A percentile compares a stretch with the other conserved stretches of the same genome.
Evolutionary conservation across 108 stramenopile species (phyloP).

Genomic region (Epithemia pelagica): DNA sequence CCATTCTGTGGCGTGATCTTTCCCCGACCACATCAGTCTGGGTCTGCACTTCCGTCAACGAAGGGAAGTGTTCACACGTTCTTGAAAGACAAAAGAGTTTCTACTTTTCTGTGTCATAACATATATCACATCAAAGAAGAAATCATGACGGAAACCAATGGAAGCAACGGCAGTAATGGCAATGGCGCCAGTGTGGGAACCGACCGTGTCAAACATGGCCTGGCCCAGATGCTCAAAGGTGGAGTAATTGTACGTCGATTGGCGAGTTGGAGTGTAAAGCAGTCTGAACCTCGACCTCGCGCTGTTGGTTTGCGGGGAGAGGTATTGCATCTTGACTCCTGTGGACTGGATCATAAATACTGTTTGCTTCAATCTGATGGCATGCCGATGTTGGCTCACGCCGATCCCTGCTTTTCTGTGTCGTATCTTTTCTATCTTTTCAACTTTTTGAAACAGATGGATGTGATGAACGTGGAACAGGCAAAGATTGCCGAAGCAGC

Average conservation of each 20-base stretch:
- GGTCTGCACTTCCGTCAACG: no score
- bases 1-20: no score
- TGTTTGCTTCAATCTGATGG: no score
- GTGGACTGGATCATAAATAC: not conserved
- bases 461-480: slow-evolving; percentile 94
- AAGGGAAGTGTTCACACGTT: no score
- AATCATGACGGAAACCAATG: slow-evolving; percentile 30
- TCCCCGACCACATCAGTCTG: no score
- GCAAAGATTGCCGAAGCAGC: slow-evolving; percentile 96
- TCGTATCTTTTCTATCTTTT: no score
- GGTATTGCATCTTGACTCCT: slow-evolving; percentile 5
- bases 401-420: no score
- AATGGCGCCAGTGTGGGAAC: slow-evolving; percentile 57
- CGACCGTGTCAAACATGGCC: slow-evolving; percentile 87
- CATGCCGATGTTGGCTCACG: no score
- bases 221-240: slow-evolving; percentile 97
- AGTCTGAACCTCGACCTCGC: not conserved
- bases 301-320: not conserved
- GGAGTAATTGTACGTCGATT: slow-evolving; percentile 88
- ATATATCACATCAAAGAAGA: no score
- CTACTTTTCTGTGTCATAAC: no score
- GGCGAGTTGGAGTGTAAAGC: not conserved
- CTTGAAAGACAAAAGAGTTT: no score
- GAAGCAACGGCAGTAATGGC: slow-evolving; percentile 35
- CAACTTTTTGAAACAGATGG: no score